Conservation (phyloP, 768 basidiomycete genomes). For the Suillus subluteus region DNA sequence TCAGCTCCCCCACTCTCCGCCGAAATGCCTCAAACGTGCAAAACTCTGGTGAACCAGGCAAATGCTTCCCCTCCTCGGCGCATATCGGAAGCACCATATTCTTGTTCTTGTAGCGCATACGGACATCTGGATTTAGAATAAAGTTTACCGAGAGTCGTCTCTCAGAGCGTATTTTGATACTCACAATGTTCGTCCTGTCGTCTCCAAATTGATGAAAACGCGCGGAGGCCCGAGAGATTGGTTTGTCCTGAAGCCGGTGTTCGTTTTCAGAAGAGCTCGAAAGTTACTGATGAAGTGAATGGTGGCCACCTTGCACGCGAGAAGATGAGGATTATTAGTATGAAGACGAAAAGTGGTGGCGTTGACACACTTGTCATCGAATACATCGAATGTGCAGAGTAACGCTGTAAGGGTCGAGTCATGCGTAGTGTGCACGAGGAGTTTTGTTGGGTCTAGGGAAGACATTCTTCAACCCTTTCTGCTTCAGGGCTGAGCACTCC, state of each 20-base stretch:
- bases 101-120: slow-evolving; percentile 79
- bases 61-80: slow-evolving; percentile 65
- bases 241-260: slow-evolving; percentile 6
- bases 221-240: neutral
- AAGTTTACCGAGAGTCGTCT: no score
- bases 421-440: slow-evolving; percentile 73
- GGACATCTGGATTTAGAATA: slow-evolving; percentile 45
- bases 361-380: slow-evolving; percentile 61
- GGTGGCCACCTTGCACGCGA: slow-evolving; percentile 62
- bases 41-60: slow-evolving; percentile 72
- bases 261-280: slow-evolving; percentile 66
- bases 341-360: neutral
- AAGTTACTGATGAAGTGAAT: slow-evolving; percentile 73
- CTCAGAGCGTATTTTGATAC: neutral
- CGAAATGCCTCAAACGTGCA: slow-evolving; percentile 70
- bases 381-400: slow-evolving; percentile 68
- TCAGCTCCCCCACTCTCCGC: slow-evolving; percentile 63
- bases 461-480: slow-evolving; percentile 99
- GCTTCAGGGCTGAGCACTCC: slow-evolving; percentile 98
- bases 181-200: neutral
- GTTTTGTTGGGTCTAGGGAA: slow-evolving; percentile 70
- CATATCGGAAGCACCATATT: slow-evolving; percentile 67
- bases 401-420: slow-evolving; percentile 73
- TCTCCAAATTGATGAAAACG: neutral
- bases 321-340: neutral